Evolutionary conservation across 202 grass and related monocot genomes (phyloP).

Genomic region (Panicum virgatum): DNA sequence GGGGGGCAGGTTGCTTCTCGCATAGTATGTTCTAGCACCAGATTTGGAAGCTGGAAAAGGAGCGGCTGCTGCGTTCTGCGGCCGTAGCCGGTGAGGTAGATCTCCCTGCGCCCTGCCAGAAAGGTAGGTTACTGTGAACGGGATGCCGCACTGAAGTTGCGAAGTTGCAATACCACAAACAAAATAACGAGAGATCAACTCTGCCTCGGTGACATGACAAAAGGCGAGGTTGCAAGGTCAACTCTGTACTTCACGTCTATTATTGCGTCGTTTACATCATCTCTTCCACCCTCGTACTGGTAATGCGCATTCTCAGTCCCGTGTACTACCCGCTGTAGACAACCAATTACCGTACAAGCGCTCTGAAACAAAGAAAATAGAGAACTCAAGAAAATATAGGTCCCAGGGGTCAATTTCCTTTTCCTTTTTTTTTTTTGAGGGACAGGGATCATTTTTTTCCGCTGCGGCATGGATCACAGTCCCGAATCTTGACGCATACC

Average conservation of each 20-base stretch:
- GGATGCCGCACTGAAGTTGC: not conserved
- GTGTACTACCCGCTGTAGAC: not conserved
- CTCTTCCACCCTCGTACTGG: no score
- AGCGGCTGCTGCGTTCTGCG: not conserved
- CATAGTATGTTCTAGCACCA: constrained; percentile 4
- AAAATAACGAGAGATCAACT: not conserved
- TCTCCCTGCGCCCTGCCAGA: not conserved
- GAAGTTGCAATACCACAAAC: not conserved
- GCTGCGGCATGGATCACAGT: not conserved
- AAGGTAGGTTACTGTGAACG: constrained; percentile 16
- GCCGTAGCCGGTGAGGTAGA: not conserved
- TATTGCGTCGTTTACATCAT: not conserved
- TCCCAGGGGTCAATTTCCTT: no score
- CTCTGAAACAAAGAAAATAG: not conserved
- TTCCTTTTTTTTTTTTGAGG: no score
- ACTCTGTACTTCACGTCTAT: not conserved
- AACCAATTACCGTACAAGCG: not conserved
- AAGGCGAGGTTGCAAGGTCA: not conserved
- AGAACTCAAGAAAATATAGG: no score
- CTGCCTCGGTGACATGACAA: not conserved
- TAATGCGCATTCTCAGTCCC: not conserved
- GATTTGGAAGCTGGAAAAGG: not conserved
- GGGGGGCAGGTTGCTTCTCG: not conserved
- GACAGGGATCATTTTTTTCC: not conserved
- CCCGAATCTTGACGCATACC: not conserved